Evolutionary conservation across 495 filamentous ascomycete species (phyloP), one percentile per base, ranked within the genome.

Genomic region (Halenospora varia): DNA sequence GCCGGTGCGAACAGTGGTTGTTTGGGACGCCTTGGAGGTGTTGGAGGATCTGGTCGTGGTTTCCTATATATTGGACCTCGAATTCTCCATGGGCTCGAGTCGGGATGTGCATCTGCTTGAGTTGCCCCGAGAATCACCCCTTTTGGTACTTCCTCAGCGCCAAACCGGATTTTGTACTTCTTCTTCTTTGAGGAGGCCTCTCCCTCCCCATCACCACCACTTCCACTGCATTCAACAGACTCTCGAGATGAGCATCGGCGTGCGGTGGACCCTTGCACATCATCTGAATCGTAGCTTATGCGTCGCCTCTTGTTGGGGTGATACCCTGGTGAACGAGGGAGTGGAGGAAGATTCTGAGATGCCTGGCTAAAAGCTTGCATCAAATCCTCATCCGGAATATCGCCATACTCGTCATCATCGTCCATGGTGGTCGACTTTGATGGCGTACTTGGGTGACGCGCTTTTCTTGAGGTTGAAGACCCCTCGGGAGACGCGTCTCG

Each of bases 71-170:
- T 62, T 9, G 65, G 62, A 19, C 65, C 65, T 53, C 65, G 45
- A 19, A 68, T 65, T 54, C 62, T 51, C 39, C 57, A 65, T 39
- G 65, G 65, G 42, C 62, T 65, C 9, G 65, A 68, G 52, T 65
- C 60, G 15, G 60, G 62, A 13, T 53, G 40, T 19, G 54, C 57
- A 22, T 63, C 57, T 13, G 60, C 60, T 48, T 65, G 65, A 40
- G 65, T 63, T 22, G 61, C 62, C 2, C 59, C 56, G 9, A 59
- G n/a, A 25, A 68, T 57, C n/a, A 35, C 25, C 41, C 48, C 22
- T n/a, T 51, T 26, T 22, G 57, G 22, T 8, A 62, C 58, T 22
- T 55, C 52, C 19, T 62, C 42, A 10, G 54, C 56, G 10, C 54
- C 52, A 24, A 62, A 46, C 35, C 59, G 60, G n/a, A 68, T 61